Base-by-base conservation (phyloP, 2,329 filamentous ascomycete genomes). In the Neopestalotiopsis sp. region DNA sequence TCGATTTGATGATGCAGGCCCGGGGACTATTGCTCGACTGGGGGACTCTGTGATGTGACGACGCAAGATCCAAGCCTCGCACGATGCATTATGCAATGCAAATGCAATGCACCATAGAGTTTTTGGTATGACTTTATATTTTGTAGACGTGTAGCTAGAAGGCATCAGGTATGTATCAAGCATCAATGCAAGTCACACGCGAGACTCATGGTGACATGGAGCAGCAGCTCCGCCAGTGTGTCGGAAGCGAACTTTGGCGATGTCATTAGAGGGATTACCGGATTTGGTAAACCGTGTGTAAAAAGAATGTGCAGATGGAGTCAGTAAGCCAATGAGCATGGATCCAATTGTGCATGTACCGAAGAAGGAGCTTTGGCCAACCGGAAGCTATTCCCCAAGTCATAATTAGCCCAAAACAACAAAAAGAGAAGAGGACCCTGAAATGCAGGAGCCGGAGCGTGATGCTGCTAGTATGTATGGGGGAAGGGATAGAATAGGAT, bases 241-340 rank as follows among this genome's bases (percentile, higher is more conserved):
- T 52, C 45, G 45, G 45, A 52, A 52, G 45, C 45, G 45, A 52
- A 34, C 30, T 62, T 14, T 5, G 14, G 13, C 24, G 20, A 59
- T 30, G 30, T 9, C 59, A 42, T 62, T 38, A 24, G 24, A 24
- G 24, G 24, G 24, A 64, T 64, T 45, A 14, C 61, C 42, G 38
- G 40, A 45, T 64, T 64, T 13, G 61, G 61, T 40, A 64, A 64
- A 40, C 61, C 61, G 61, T 49, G n/a, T 40, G 30, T 34, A 45
- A 24, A 24, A 24, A n/a, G 24, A 1, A 24, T 24, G 24, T 24
- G 24, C 24, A 24, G 24, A 24, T 1, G 24, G 24, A 24, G 24
- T n/a, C n/a, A n/a, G n/a, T n/a, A n/a, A 24, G 2, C 61, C 61
- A 64, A 64, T 64, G 14, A 64, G 34, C 20, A 62, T 40, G 61